Percentiles rank a stretch among this genome's conserved stretches.
These are phyloP conservation scores for Scutellaria baicalensis DNA, from an alignment of 257 asterid genomes.

Conservation along the genomic window DNA sequence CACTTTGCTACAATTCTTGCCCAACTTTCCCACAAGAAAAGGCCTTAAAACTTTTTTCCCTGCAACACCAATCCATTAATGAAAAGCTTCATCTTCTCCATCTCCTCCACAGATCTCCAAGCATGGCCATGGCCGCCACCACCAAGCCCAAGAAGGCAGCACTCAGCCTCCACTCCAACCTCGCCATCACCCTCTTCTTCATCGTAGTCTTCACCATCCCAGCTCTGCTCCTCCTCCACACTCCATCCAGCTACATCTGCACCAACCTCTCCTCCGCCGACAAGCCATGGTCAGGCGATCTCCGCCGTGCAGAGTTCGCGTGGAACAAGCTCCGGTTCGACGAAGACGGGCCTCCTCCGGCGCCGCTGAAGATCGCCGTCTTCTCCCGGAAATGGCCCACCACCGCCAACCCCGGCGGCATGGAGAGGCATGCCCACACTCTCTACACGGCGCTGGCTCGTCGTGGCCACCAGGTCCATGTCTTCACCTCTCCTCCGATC, in stretches of 20 bases:
- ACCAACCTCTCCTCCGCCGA: slow-evolving; percentile 22
- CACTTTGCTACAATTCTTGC: slow-evolving; percentile 35
- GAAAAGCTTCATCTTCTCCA: not conserved
- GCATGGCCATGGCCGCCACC: slow-evolving; percentile 59
- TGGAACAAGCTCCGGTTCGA: slow-evolving; percentile 60
- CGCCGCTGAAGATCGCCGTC: slow-evolving; percentile 60
- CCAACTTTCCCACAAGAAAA: slow-evolving; percentile 32
- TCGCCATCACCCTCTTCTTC: slow-evolving; percentile 68
- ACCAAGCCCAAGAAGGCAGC: slow-evolving; percentile 37
- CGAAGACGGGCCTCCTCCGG: slow-evolving; percentile 20
- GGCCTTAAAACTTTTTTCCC: too few species aligned
- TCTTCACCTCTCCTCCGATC: slow-evolving; percentile 60
- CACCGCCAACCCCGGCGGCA: slow-evolving; percentile 68
- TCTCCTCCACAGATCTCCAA: slow-evolving; percentile 7
- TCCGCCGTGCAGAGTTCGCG: slow-evolving; percentile 53
- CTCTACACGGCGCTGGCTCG: slow-evolving; percentile 63
- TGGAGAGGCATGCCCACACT: slow-evolving; percentile 93
- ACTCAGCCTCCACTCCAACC: slow-evolving; percentile 49
- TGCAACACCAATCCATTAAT: not conserved
- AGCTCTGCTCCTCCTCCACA: slow-evolving; percentile 68
- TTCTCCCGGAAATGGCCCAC: slow-evolving; percentile 92
- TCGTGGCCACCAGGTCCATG: slow-evolving; percentile 71
- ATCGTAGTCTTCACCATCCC: slow-evolving; percentile 80
- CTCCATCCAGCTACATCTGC: slow-evolving; percentile 46
- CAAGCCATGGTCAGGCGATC: slow-evolving; percentile 68